Conservation (phyloP, 306 rosid genomes). For the Trichosanthes cucumerina region DNA sequence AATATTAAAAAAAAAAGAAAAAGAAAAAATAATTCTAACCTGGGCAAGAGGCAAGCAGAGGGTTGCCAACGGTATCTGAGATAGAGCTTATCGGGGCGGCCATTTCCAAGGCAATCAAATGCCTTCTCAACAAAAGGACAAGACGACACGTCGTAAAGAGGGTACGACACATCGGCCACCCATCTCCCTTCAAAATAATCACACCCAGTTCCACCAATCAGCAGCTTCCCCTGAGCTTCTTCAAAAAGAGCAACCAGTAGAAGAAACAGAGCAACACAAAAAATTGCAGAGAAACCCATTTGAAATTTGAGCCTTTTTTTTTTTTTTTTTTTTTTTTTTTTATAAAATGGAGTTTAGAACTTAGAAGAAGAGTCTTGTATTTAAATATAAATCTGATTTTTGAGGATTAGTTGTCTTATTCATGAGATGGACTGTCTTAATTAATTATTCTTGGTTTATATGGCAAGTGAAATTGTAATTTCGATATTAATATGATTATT, state of each 20-base stretch:
- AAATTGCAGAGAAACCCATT: neutral
- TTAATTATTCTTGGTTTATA: neutral
- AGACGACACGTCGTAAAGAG: slow-evolving; percentile 36
- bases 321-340: neutral
- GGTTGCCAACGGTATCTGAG: slow-evolving; percentile 78
- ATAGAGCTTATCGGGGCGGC: slow-evolving; percentile 55
- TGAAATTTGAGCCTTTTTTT: neutral
- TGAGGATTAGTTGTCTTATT: neutral
- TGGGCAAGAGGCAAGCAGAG: slow-evolving; percentile 39
- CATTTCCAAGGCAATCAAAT: slow-evolving; percentile 50
- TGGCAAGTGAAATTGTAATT: neutral
- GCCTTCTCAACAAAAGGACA: slow-evolving; percentile 50
- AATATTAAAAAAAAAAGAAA: neutral
- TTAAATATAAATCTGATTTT: neutral
- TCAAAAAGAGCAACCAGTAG: neutral
- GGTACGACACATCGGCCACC: slow-evolving; percentile 47
- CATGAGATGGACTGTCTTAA: neutral
- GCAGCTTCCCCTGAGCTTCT: neutral
- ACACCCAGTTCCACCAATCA: slow-evolving; percentile 19
- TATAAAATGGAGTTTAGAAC: neutral
- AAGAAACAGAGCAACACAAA: neutral
- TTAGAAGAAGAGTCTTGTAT: neutral
- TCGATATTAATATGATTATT: neutral
- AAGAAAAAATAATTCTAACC: slow-evolving; percentile 35
- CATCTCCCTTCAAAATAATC: slow-evolving; percentile 48